Evolutionary conservation across 78 protist genomes (phyloP), one percentile per base, ranked within the genome.

Genomic region (Dictyostelium brefeldianum): DNA sequence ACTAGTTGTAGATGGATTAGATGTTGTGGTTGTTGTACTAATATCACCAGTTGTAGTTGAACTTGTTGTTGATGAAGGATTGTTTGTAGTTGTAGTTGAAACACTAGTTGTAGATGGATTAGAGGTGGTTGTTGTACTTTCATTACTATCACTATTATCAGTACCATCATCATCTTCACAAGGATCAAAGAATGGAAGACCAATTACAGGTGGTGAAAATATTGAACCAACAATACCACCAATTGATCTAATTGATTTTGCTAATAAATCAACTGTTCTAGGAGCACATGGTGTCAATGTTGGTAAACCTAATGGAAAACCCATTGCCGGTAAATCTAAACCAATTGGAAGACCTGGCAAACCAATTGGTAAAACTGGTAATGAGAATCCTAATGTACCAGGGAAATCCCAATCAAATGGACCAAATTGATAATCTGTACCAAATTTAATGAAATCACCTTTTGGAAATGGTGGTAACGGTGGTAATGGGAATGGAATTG

Each of bases 321-420:
- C 65, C 65, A 56, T 56, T 56, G 65, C 14, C 3, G 65, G 65
- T 56, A 56, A 56, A 56, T 56, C 65, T 20, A 56, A 18, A 56
- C 65, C 65, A 56, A 56, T 25, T 5, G 65, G 65, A 56, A 56
- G 65, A 56, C 65, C 65, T 57, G 67, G 67, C n/a, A 57, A 57
- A 18, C 67, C 67, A n/a, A 57, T n/a, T n/a, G 31, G 31, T 57
- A 57, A 57, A 57, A 2, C 2, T n/a, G 67, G 67, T 57, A 57
- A 20, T 0, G 22, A 8, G n/a, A 18, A 5, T 20, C 67, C 67
- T 18, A 14, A 5, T 18, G 5, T 18, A 4, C 62, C 62, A 18
- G 67, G 67, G 67, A 57, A 57, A 22, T 57, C 67, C 67, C 67
- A 57, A 20, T 57, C 67, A n/a, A 57, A 57, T 57, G 67, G 67